Evolutionary conservation across 345 rosid genomes (phyloP).

Genomic region (Citrus cavaleriei): DNA sequence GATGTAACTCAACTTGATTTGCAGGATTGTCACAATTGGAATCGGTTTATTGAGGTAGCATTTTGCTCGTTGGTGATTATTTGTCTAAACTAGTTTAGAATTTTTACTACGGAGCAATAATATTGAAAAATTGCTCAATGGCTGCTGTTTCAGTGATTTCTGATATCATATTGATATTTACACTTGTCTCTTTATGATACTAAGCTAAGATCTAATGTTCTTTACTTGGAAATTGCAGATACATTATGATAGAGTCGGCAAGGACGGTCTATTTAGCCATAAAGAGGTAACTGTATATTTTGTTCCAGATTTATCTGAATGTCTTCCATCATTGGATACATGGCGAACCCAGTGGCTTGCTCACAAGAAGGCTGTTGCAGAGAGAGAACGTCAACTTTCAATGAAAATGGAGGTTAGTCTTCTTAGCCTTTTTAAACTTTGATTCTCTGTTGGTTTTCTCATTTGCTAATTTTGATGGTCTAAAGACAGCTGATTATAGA

Average conservation of each 20-base stretch:
- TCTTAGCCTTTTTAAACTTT: neutral
- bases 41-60: constrained; percentile 87
- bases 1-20: constrained; percentile 73
- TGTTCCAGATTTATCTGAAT: constrained; percentile 90
- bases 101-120: neutral
- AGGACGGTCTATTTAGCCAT: constrained; percentile 80
- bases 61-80: neutral
- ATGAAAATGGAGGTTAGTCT: constrained; percentile 45
- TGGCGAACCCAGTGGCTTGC: constrained; percentile 86
- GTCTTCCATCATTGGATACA: constrained; percentile 75
- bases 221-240: constrained; percentile 50
- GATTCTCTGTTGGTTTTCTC: neutral
- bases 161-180: neutral
- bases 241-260: constrained; percentile 86
- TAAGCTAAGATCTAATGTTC: neutral
- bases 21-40: constrained; percentile 74
- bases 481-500: neutral
- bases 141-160: neutral
- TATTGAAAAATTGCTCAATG: neutral
- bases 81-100: neutral
- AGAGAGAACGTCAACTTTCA: constrained; percentile 56
- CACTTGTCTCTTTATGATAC: neutral
- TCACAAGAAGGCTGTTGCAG: constrained; percentile 65
- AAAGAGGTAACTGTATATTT: constrained; percentile 85
- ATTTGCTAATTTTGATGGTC: neutral